These are phyloP conservation scores for Myochromella boudieri DNA, from an alignment of 768 basidiomycete species.

Conservation along the genomic window DNA sequence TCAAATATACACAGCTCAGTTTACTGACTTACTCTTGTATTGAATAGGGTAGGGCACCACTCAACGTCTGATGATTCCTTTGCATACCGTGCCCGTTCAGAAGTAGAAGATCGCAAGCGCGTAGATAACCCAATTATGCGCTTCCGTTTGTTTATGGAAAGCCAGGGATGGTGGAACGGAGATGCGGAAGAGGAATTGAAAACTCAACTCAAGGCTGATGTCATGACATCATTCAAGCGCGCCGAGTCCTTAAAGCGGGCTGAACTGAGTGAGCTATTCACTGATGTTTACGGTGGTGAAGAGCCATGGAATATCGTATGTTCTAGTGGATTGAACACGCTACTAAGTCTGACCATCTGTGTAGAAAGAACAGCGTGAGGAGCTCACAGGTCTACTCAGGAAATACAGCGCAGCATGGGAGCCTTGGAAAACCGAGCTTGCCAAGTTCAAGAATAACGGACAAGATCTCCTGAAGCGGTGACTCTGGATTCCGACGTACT, in stretches of 20 bases:
- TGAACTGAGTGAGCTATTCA: constrained; percentile 79
- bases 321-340: constrained; percentile 15
- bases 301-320: constrained; percentile 84
- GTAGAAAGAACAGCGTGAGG: constrained; percentile 82
- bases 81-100: constrained; percentile 85
- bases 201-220: constrained; percentile 64
- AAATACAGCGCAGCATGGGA: constrained; percentile 90
- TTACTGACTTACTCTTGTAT: constrained; percentile 3
- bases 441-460: constrained; percentile 73
- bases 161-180: constrained; percentile 81
- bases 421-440: constrained; percentile 80
- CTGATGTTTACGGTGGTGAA: constrained; percentile 84
- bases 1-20: neutral
- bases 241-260: constrained; percentile 71
- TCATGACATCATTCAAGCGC: constrained; percentile 75
- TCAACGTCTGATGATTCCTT: constrained; percentile 96
- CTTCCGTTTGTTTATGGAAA: constrained; percentile 84
- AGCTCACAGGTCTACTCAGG: constrained; percentile 67
- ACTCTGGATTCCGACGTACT: neutral
- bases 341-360: neutral
- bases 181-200: constrained; percentile 74
- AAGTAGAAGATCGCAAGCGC: constrained; percentile 89
- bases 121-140: constrained; percentile 88
- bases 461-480: constrained; percentile 45
- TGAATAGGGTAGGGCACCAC: constrained; percentile 81